Evolutionary conservation across 257 asterid genomes (phyloP).

Genomic region (Ocimum tenuiflorum): DNA sequence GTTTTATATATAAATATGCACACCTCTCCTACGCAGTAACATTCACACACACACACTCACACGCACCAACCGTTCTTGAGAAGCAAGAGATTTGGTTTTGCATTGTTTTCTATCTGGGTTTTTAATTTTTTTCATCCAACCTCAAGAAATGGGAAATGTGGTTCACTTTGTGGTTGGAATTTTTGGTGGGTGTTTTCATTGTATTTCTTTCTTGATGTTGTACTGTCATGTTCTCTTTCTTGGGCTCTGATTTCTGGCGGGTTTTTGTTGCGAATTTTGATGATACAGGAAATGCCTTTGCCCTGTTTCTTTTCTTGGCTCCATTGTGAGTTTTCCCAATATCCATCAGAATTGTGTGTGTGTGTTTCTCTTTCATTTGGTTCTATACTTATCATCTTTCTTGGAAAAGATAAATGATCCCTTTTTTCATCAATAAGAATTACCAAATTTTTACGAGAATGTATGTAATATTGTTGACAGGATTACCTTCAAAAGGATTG

Average conservation of each 20-base stretch:
- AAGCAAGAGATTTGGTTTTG: neutral
- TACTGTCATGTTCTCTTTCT: neutral
- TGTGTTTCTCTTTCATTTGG: neutral
- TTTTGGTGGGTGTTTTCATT: slow-evolving; percentile 38
- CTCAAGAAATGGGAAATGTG: slow-evolving; percentile 26
- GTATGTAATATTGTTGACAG: slow-evolving; percentile 24
- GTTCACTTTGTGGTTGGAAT: slow-evolving; percentile 59
- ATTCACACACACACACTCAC: no score
- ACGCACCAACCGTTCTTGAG: neutral
- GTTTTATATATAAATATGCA: no score
- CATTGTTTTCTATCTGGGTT: neutral
- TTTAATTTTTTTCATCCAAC: slow-evolving; percentile 1
- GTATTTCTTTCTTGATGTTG: neutral
- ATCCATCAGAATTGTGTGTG: neutral
- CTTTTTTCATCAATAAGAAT: neutral
- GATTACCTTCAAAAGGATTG: slow-evolving; percentile 70
- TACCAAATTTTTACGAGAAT: neutral
- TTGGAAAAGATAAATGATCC: neutral
- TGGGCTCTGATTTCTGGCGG: neutral
- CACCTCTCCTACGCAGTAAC: no score
- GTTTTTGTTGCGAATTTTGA: neutral
- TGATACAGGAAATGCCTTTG: slow-evolving; percentile 61
- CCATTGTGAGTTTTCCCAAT: slow-evolving; percentile 52
- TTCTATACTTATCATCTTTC: neutral
- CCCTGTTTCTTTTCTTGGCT: slow-evolving; percentile 75